Conservation (phyloP, 768 basidiomycete genomes). For the Suillus fuscotomentosus region DNA sequence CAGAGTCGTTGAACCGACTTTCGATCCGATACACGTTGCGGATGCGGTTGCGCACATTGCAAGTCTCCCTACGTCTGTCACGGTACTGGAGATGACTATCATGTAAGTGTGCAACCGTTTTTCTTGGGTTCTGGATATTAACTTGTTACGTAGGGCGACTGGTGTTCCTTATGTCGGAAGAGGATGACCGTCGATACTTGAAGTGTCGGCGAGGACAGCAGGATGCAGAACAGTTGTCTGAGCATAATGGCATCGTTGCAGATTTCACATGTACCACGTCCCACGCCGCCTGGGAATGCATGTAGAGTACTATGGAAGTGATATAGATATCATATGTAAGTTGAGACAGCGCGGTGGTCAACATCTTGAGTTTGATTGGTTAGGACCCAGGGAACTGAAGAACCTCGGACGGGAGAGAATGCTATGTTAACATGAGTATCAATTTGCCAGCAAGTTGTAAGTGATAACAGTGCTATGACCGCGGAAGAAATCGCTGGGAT, state of each 20-base stretch:
- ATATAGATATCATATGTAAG: not conserved
- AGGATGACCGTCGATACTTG: constrained; percentile 29
- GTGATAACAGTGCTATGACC: not conserved
- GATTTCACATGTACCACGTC: not conserved
- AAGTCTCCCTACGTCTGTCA: constrained; percentile 62
- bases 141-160: constrained; percentile 35
- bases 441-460: not conserved
- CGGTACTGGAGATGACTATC: constrained; percentile 69
- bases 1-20: constrained; percentile 54
- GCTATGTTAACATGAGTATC: not conserved
- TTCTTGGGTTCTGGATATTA: not conserved
- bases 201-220: not conserved
- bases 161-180: constrained; percentile 46
- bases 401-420: no score
- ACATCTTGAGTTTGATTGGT: not conserved
- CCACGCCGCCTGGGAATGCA: not conserved
- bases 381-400: no score
- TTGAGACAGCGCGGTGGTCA: not conserved
- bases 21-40: constrained; percentile 73
- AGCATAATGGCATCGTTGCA: not conserved
- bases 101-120: constrained; percentile 49
- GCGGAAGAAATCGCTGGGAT: not conserved
- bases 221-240: not conserved
- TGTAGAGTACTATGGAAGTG: not conserved
- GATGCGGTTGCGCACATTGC: constrained; percentile 71